These are phyloP conservation scores for Fistulinella cinereoalba DNA, from an alignment of 1,284 basidiomycete species.

Conservation along the genomic window DNA sequence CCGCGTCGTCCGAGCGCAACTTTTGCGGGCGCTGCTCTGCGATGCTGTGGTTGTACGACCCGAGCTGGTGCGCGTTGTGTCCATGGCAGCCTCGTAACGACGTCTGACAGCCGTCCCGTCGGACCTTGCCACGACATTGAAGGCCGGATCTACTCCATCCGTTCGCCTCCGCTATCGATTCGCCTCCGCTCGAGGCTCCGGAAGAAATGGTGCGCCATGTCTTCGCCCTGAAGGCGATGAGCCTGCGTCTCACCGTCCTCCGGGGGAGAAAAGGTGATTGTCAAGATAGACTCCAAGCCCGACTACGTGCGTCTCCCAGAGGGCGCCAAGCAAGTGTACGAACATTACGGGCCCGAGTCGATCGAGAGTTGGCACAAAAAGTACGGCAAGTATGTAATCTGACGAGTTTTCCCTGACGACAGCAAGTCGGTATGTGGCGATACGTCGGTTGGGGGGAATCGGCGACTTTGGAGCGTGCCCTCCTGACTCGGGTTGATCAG, in stretches of 20 bases:
- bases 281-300: conserved; percentile 50
- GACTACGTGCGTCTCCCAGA: conserved; percentile 59
- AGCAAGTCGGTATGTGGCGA: too few relatives aligned
- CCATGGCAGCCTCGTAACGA: not conserved
- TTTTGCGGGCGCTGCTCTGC: conserved; percentile 58
- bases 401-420: too few relatives aligned
- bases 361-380: conserved; percentile 59
- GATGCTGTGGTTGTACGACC: conserved; percentile 62
- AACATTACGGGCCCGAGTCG: conserved; percentile 41
- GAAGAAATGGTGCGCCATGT: conserved; percentile 42
- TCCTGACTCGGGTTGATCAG: too few relatives aligned
- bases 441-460: too few relatives aligned
- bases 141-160: conserved; percentile 63
- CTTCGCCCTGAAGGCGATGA: too few relatives aligned
- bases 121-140: not conserved
- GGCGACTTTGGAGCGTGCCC: too few relatives aligned
- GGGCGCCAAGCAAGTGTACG: conserved; percentile 46
- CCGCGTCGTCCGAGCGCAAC: conserved; percentile 50
- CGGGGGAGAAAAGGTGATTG: conserved; percentile 42
- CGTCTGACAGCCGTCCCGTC: too few relatives aligned
- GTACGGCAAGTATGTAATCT: conserved; percentile 41
- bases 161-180: conserved; percentile 60
- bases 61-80: conserved; percentile 40
- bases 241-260: too few relatives aligned
- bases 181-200: conserved; percentile 45